Evolutionary conservation across 805 yeast genomes (phyloP), one percentile per base, ranked within the genome.

Genomic region (Candida xyloterini): DNA sequence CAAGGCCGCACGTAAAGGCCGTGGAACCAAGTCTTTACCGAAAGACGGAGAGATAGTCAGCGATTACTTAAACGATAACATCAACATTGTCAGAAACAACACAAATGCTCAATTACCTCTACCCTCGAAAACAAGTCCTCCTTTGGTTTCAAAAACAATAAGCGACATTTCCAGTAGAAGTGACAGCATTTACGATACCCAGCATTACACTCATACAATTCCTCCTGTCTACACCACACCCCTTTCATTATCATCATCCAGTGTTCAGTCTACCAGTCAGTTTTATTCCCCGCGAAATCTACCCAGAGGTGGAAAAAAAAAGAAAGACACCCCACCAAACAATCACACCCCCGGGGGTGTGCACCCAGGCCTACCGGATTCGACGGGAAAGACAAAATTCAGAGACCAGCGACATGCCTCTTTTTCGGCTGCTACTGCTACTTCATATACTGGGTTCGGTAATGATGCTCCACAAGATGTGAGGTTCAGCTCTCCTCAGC

Each of bases 401-500:
- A 55, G 61, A 47, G 52, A 60, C 35, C 58, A 64, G 20, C 65
- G 81, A 13, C 80, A 76, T 56, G 73, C 71, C 7, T 79, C 84
- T n/a, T 79, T 76, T 53, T 74, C 81, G 3, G 88, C 88, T 0
- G 77, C 82, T 1, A 67, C 79, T 10, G 75, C 81, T 1, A 60
- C 70, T 6, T 74, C 85, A 0, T 81, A 83, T 53, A 70, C 82
- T 1, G 73, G 73, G n/a, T 53, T 42, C 21, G 51, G 50, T 30
- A 46, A 56, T 4, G 75, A 71, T 27, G 75, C 74, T 0, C 89
- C 90, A 1, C 73, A 72, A 30, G 88, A 84, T 52, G 89, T 84
- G 18, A 85, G 81, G 2, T 86, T 84, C 56, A 78, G 95, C 1
- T 84, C 95, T 1, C 96, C 95, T 3, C 95, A 87, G 58, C 15